Evolutionary conservation across 2,329 filamentous ascomycete species (phyloP).

Genomic region (Capronia coronata): DNA sequence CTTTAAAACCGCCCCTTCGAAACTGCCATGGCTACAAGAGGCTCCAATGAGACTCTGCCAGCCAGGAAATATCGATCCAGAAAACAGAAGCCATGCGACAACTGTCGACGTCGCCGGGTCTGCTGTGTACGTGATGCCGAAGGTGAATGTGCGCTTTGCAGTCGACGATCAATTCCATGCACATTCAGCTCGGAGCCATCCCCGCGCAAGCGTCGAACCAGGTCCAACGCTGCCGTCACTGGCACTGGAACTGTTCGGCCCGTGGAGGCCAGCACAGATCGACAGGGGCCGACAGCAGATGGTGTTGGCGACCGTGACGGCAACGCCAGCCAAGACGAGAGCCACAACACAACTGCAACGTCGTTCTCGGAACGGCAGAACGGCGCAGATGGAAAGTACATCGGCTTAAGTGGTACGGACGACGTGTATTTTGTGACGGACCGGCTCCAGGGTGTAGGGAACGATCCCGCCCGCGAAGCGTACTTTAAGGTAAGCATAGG

Average conservation of each 20-base stretch:
- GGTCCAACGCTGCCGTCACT: background rate
- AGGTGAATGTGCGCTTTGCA: constrained; percentile 16
- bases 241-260: too few species aligned
- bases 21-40: too few species aligned
- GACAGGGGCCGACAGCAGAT: too few species aligned
- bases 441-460: constrained; percentile 10
- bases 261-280: too few species aligned
- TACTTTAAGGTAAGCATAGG: constrained; percentile 18
- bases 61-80: constrained; percentile 18
- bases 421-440: constrained; percentile 17
- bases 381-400: constrained; percentile 12
- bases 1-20: too few species aligned
- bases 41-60: too few species aligned
- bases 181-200: constrained; percentile 18
- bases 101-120: constrained; percentile 14
- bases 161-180: constrained; percentile 17
- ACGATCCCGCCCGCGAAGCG: constrained; percentile 16
- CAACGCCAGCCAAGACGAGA: too few species aligned
- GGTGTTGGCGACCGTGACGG: background rate
- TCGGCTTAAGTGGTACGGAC: constrained; percentile 16
- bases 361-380: background rate
- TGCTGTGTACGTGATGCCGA: constrained; percentile 18
- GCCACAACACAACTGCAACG: background rate
- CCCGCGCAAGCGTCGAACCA: constrained; percentile 10
- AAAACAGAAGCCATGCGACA: constrained; percentile 18